Conservation (phyloP, 2,329 filamentous ascomycete genomes). For the Aspergillus pseudotamarii region DNA sequence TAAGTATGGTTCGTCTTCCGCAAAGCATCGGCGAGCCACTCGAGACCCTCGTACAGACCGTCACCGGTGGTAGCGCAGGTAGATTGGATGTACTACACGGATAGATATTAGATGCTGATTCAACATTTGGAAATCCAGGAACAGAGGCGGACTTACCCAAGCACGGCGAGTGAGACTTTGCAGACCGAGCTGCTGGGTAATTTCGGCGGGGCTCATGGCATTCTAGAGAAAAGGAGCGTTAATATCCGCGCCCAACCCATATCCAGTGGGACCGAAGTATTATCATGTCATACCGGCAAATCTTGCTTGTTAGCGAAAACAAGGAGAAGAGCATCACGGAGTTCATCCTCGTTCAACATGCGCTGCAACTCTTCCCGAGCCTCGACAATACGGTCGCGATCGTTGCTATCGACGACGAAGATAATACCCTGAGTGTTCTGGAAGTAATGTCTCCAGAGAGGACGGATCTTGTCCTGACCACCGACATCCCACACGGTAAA, state of each 20-base stretch:
- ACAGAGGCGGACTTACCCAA: slow-evolving; percentile 74
- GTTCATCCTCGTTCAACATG: slow-evolving; percentile 98
- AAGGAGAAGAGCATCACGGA: slow-evolving; percentile 92
- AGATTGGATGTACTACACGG: slow-evolving; percentile 89
- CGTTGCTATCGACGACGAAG: slow-evolving; percentile 99
- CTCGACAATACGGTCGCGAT: slow-evolving; percentile 97
- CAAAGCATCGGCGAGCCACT: slow-evolving; percentile 84
- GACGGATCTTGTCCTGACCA: slow-evolving; percentile 99
- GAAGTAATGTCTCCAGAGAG: slow-evolving; percentile 99
- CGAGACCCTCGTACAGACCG: slow-evolving; percentile 98
- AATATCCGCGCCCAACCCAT: slow-evolving; percentile 22
- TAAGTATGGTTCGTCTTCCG: slow-evolving; percentile 65
- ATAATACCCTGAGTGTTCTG: slow-evolving; percentile 99
- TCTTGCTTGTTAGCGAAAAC: slow-evolving; percentile 99
- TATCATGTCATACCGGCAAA: slow-evolving; percentile 76
- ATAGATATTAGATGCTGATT: slow-evolving; percentile 21
- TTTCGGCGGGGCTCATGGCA: slow-evolving; percentile 99
- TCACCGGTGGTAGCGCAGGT: slow-evolving; percentile 98
- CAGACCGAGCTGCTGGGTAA: slow-evolving; percentile 99
- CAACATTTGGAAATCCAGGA: not conserved
- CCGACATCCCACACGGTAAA: slow-evolving; percentile 99
- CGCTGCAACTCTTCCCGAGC: slow-evolving; percentile 94
- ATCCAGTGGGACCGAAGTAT: not conserved
- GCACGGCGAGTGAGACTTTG: slow-evolving; percentile 98
- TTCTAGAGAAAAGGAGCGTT: slow-evolving; percentile 63